Conservation (phyloP, 2,329 filamentous ascomycete genomes). For the Pezizomycotina sp. region DNA sequence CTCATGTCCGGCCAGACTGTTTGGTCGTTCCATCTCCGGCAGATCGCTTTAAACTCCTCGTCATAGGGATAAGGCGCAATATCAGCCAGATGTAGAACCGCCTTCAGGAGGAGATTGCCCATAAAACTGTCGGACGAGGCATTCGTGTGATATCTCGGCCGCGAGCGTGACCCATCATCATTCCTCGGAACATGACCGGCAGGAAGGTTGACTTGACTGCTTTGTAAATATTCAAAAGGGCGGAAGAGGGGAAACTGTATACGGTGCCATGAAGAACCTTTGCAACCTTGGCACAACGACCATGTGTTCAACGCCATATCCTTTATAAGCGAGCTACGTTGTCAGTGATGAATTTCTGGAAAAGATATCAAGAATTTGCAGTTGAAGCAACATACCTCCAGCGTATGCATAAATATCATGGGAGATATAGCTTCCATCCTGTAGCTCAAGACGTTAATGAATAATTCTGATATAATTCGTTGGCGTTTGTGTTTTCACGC, state of each 20-base stretch:
- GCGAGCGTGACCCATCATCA: constrained; percentile 19
- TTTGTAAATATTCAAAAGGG: constrained; percentile 10
- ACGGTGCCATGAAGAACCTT: constrained; percentile 14
- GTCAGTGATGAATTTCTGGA: no score
- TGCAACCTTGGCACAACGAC: constrained; percentile 13
- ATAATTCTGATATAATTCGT: no score
- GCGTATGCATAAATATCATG: constrained; percentile 20
- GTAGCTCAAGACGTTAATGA: no score
- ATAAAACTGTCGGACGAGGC: constrained; percentile 13
- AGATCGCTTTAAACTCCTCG: constrained; percentile 13
- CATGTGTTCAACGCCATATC: constrained; percentile 19
- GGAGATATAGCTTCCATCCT: constrained; percentile 20
- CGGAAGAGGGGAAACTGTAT: constrained; percentile 10
- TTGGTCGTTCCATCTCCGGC: constrained; percentile 11
- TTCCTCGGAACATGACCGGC: constrained; percentile 18
- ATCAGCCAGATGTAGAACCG: constrained; percentile 14
- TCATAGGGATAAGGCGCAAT: constrained; percentile 7
- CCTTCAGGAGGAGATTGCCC: constrained; percentile 14
- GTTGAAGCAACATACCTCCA: no score
- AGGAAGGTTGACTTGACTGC: constrained; percentile 17
- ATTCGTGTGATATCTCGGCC: constrained; percentile 18
- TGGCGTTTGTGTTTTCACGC: no score
- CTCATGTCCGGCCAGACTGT: constrained; percentile 12
- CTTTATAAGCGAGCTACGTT: no score
- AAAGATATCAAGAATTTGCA: no score